phyloP scores from a whole-genome alignment of 148 eudicot species.

The Rheum nobile region DNA sequence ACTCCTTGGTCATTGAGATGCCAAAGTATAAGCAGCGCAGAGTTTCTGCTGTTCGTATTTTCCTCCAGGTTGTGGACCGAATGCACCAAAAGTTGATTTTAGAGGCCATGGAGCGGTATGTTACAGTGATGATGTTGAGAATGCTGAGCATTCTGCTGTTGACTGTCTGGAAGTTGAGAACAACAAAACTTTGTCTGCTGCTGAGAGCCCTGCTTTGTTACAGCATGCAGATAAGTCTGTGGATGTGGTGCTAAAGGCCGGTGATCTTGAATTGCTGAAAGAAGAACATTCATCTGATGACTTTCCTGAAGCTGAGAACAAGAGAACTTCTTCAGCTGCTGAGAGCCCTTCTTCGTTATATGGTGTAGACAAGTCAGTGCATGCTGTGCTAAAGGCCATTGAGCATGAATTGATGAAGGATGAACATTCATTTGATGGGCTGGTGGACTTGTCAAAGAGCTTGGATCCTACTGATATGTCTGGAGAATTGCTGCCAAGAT shows the following conservation, averaged over 20 bases:
- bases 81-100: constrained; percentile 15
- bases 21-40: constrained; percentile 47
- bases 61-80: constrained; percentile 60
- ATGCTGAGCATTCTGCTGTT: background rate
- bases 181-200: background rate
- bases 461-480: background rate
- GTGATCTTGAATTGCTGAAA: background rate
- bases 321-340: background rate
- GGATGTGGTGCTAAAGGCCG: background rate
- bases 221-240: background rate
- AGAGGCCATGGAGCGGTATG: background rate
- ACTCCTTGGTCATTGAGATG: constrained; percentile 10
- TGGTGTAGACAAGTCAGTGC: background rate
- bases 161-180: background rate
- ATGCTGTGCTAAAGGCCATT: background rate
- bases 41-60: constrained; percentile 55
- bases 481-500: background rate
- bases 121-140: background rate
- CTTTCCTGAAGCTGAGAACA: background rate
- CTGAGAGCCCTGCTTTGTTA: background rate
- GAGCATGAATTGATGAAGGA: constrained; percentile 3
- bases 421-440: background rate
- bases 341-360: background rate
- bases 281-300: background rate
- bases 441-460: background rate